These are phyloP conservation scores for Melampsora americana DNA, from an alignment of 1,284 basidiomycete species.

Conservation along the genomic window DNA sequence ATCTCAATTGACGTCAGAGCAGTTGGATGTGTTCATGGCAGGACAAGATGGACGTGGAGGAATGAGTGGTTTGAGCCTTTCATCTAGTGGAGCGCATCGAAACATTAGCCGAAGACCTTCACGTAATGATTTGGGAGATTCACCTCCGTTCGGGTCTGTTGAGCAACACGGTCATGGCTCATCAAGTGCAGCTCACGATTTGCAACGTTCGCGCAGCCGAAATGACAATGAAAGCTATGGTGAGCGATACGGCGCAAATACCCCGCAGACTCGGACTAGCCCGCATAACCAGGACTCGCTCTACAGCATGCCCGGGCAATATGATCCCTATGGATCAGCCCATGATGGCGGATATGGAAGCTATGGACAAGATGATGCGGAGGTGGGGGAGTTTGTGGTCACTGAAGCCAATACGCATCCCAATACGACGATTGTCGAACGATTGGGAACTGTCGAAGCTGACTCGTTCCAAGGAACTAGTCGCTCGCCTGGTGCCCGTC, in stretches of 20 bases:
- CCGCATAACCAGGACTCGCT: conserved; percentile 4
- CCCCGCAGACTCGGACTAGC: not conserved
- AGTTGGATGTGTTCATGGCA: not conserved
- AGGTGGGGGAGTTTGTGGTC: conserved; percentile 32
- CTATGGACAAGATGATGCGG: conserved; percentile 3
- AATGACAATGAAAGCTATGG: not conserved
- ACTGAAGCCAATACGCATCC: conserved; percentile 24
- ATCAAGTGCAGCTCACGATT: conserved; percentile 1
- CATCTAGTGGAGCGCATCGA: not conserved
- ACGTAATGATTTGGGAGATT: conserved; percentile 16
- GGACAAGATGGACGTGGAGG: conserved; percentile 13
- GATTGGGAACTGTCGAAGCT: conserved; percentile 18
- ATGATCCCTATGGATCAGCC: not conserved
- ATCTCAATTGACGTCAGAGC: conserved; percentile 7
- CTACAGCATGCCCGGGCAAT: conserved; percentile 20
- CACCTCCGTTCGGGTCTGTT: conserved; percentile 18
- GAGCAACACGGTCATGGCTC: not conserved
- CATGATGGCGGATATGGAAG: not conserved
- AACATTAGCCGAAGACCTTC: conserved; percentile 14
- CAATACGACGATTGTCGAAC: conserved; percentile 11
- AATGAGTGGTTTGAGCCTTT: conserved; percentile 5
- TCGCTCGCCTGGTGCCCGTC: conserved; percentile 7
- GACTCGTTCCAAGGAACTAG: conserved; percentile 12
- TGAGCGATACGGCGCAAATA: not conserved
- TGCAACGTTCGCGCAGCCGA: conserved; percentile 3